These are phyloP conservation scores for Candida railenensis DNA, from an alignment of 805 yeast genomes.

Conservation along the genomic window DNA sequence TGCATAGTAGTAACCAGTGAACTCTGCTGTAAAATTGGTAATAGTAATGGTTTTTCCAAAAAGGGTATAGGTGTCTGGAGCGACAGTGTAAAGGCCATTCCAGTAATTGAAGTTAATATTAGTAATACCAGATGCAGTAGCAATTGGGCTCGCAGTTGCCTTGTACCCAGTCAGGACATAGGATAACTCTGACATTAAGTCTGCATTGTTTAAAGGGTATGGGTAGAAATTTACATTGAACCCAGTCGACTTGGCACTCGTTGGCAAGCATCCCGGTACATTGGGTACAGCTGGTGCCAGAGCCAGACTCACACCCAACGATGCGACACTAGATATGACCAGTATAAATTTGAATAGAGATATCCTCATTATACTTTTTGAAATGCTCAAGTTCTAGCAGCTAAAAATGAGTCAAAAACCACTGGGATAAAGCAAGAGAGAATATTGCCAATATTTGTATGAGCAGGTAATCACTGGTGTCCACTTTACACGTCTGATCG, in stretches of 20 bases:
- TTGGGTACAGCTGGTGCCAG: background rate
- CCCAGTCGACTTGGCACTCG: background rate
- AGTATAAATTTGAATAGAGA: too few relatives aligned
- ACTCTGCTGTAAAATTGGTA: conserved; percentile 13
- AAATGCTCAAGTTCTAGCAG: too few relatives aligned
- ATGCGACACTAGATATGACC: too few relatives aligned
- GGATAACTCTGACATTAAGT: background rate
- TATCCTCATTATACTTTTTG: too few relatives aligned
- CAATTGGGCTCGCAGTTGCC: background rate
- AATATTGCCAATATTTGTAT: too few relatives aligned
- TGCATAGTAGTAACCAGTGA: conserved; percentile 19
- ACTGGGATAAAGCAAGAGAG: too few relatives aligned
- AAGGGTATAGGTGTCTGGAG: background rate
- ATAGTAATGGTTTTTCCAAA: conserved; percentile 10
- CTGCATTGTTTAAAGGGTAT: background rate
- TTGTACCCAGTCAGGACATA: background rate
- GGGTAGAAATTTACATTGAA: background rate
- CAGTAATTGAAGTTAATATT: background rate
- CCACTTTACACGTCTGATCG: too few relatives aligned
- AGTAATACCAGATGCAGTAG: conserved; percentile 4
- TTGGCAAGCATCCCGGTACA: background rate
- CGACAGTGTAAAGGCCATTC: background rate
- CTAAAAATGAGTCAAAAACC: too few relatives aligned
- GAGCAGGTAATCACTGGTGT: too few relatives aligned
- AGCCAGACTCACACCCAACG: too few relatives aligned